Base-by-base conservation (phyloP, 805 yeast genomes). In the Jamesozyma hellenica region DNA sequence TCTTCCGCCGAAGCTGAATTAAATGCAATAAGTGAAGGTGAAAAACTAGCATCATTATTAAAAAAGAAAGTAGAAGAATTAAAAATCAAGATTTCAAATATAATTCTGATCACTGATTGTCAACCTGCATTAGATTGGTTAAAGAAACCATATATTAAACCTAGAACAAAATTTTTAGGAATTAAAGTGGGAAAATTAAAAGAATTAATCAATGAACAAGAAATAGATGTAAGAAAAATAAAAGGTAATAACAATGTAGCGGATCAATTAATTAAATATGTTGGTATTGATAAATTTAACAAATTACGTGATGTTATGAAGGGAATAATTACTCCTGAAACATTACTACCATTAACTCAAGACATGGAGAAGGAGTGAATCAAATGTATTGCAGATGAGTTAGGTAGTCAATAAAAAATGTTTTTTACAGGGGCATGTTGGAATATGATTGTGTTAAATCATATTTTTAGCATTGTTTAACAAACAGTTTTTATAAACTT, bases 211-310 rank as follows among this genome's bases (percentile, higher is more conserved):
- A 31, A 10, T 5, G n/a, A 31, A 8, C 6, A 9, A 7, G 10
- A 16, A 15, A 31, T 15, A 8, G 33, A 31, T 6, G 7, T 31
- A 14, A 13, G 23, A 9, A 31, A 31, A 13, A 31, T 31, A 16
- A 7, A n/a, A 16, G 41, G 41, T 4, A 21, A 11, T 4, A 32
- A 28, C 4, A 33, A 27, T 21, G 23, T 19, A 4, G 36, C 41
- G 11, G 37, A 28, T 25, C 29, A 26, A 26, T 17, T 34, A 9
- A 38, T 34, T 9, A 38, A 32, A 28, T 28, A 36, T 14, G 28
- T 21, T 13, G 4, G 28, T 12, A 8, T 10, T 9, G 19, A 18
- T 7, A 28, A 32, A 9, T 38, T 38, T 16, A 12, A 32, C 12
- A 2, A 2, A 26, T 23, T 27, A 31, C 4, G 6, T 8, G 15